Conservation (phyloP, 805 yeast species). For the Starmerella potacharoeniae region DNA sequence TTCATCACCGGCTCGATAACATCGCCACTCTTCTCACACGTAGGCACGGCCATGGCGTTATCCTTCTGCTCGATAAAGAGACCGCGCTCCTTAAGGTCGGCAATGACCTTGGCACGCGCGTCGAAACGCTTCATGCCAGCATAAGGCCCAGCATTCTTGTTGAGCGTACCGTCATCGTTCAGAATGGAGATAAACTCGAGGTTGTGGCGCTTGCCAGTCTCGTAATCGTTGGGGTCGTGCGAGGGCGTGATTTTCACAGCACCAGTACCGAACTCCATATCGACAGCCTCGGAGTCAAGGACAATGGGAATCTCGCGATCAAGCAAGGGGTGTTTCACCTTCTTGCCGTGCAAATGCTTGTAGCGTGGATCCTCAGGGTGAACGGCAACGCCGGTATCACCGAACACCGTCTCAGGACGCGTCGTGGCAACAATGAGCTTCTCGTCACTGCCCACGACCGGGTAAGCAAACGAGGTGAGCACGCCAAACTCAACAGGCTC, state of each 20-base stretch:
- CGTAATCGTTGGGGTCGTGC: constrained; percentile 94
- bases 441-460: constrained; percentile 76
- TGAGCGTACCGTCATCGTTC: constrained; percentile 84
- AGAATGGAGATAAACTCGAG: constrained; percentile 80
- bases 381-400: constrained; percentile 96
- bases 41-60: constrained; percentile 91
- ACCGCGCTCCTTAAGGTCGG: constrained; percentile 59
- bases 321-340: constrained; percentile 78
- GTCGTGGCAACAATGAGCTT: constrained; percentile 89
- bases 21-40: constrained; percentile 94
- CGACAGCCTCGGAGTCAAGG: constrained; percentile 87
- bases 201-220: constrained; percentile 86
- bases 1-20: constrained; percentile 90
- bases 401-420: constrained; percentile 96
- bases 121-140: constrained; percentile 85
- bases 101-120: constrained; percentile 79
- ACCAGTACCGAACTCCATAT: constrained; percentile 99
- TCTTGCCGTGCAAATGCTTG: constrained; percentile 89
- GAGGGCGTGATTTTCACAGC: constrained; percentile 99
- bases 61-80: constrained; percentile 76
- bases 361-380: constrained; percentile 93
- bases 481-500: constrained; percentile 92
- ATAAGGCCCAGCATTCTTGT: constrained; percentile 83
- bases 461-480: constrained; percentile 88
- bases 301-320: constrained; percentile 78